Evolutionary conservation across 2,329 filamentous ascomycete species (phyloP), one percentile per base, ranked within the genome.

Genomic region (Pseudocercospora ulei): DNA sequence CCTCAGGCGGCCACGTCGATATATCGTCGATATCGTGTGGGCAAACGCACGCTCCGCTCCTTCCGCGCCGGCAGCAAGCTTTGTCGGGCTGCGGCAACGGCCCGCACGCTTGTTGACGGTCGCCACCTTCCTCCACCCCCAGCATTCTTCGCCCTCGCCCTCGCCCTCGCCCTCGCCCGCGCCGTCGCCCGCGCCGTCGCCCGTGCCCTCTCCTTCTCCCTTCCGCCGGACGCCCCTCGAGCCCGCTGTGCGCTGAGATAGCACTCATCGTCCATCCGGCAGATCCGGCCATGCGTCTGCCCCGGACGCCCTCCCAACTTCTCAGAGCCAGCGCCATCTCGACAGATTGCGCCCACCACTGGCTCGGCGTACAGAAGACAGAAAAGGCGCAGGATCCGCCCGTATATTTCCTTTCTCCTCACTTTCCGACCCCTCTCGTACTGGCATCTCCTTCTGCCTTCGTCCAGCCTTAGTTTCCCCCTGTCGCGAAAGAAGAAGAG

Each of bases 341-440:
- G n/a, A n/a, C n/a, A n/a, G n/a, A n/a, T n/a, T n/a, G n/a, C n/a
- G n/a, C n/a, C n/a, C n/a, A n/a, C n/a, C n/a, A 12, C 3, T 19
- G 30, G 2, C 16, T 20, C 5, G 23, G 17, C 17, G 16, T 5
- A 11, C 2, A 13, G 7, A 11, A 33, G 4, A 19, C n/a, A n/a
- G n/a, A 22, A 11, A 33, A 33, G 30, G 30, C 17, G 9, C 30
- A 33, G 17, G 23, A 22, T 33, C 3, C 16, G 30, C 30, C 30
- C 20, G 7, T n/a, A 33, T 33, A 33, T 33, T 16, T 33, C 30
- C 14, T 33, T 33, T 9, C 7, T 7, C 13, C 18, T 22, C 11
- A 17, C 18, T 12, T 9, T 16, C 11, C n/a, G 7, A n/a, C 9
- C 13, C 9, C 30, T 33, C 30, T 33, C 30, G 30, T 33, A 33